Base-by-base conservation (phyloP, 2,329 filamentous ascomycete genomes). In the Fusarium fracticaudum region DNA sequence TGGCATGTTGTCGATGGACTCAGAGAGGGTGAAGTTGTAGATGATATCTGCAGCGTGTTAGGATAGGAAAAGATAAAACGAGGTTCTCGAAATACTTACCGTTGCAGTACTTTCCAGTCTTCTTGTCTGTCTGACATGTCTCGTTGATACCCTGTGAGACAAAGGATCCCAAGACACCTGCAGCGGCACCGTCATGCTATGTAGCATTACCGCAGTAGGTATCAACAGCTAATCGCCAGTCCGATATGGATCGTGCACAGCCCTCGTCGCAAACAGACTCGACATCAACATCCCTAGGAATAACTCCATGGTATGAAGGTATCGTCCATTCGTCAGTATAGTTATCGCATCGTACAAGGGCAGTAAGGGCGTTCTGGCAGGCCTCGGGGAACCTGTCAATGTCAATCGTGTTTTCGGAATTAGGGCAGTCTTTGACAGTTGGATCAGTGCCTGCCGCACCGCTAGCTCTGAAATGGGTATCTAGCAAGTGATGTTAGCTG, bases 391-490 rank as follows among this genome's bases (percentile, higher is more conserved):
- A 61, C 7, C 11, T 0, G 18, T 33, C 53, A 17, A 63, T 70
- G 9, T 41, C 62, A 37, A 58, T 8, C 8, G 64, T 50, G 2
- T 64, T 45, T 8, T 67, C 33, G 7, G 38, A 10, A 26, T 70
- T 74, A 0, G 65, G 82, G 26, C 80, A 81, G 8, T 77, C 62
- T 13, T 59, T 45, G 4, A 50, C 29, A 3, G 69, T 59, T 6
- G 78, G 67, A 22, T 78, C 45, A 26, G 69, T 71, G 5, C 77
- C 77, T 0, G 33, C 50, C 8, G 76, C 77, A 3, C 78, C 80
- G 5, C 84, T 86, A 60, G 89, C 84, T 9, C 87, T 83, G 29
- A 86, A 82, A 72, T 88, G 87, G 4, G 86, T 84, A 68, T 88
- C 76, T 76, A 20, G 18, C 8, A 24, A 6, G n/a, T 4, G 1